Percentiles rank a stretch among this genome's conserved stretches.
Conservation (phyloP, 495 filamentous ascomycete species). For the Durotheca rogersii region DNA sequence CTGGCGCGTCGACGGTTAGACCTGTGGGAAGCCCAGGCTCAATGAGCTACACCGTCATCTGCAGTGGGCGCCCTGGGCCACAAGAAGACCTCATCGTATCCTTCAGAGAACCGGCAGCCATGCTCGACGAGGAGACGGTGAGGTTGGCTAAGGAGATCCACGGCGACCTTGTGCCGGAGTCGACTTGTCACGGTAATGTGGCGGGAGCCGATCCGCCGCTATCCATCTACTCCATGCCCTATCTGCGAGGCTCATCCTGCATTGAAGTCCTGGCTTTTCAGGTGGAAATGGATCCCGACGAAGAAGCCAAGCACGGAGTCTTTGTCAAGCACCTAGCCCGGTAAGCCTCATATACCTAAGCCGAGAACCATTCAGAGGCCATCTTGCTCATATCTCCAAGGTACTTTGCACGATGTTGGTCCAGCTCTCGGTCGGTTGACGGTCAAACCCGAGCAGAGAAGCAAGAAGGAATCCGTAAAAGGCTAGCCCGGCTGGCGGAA, state of each 20-base stretch:
- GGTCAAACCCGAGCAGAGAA: slow-evolving; percentile 2
- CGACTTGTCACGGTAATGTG: slow-evolving; percentile 30
- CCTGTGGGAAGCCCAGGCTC: slow-evolving; percentile 33
- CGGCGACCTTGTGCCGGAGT: slow-evolving; percentile 32
- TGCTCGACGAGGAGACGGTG: slow-evolving; percentile 15
- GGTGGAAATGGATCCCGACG: slow-evolving; percentile 28
- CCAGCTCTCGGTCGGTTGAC: slow-evolving; percentile 16
- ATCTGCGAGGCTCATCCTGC: slow-evolving; percentile 32
- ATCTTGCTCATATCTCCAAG: slow-evolving; percentile 21
- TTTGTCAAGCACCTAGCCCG: slow-evolving; percentile 30
- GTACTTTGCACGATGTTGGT: slow-evolving; percentile 37
- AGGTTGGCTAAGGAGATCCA: slow-evolving; percentile 33
- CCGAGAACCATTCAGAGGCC: slow-evolving; percentile 5
- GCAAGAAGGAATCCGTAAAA: slow-evolving; percentile 7
- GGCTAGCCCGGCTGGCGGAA: slow-evolving; percentile 9
- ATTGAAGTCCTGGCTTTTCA: slow-evolving; percentile 31
- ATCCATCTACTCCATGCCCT: slow-evolving; percentile 34
- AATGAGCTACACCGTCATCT: slow-evolving; percentile 37
- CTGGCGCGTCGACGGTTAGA: slow-evolving; percentile 25
- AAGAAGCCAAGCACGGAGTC: slow-evolving; percentile 26
- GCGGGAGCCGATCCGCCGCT: slow-evolving; percentile 33
- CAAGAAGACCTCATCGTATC: slow-evolving; percentile 29
- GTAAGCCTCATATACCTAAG: slow-evolving; percentile 9
- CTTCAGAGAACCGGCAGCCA: slow-evolving; percentile 30
- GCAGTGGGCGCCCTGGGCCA: slow-evolving; percentile 21